A percentile compares a stretch with the other conserved stretches of the same genome.
These are phyloP conservation scores for Asterophora lycoperdoides DNA, from an alignment of 768 basidiomycete species.

Conservation along the genomic window DNA sequence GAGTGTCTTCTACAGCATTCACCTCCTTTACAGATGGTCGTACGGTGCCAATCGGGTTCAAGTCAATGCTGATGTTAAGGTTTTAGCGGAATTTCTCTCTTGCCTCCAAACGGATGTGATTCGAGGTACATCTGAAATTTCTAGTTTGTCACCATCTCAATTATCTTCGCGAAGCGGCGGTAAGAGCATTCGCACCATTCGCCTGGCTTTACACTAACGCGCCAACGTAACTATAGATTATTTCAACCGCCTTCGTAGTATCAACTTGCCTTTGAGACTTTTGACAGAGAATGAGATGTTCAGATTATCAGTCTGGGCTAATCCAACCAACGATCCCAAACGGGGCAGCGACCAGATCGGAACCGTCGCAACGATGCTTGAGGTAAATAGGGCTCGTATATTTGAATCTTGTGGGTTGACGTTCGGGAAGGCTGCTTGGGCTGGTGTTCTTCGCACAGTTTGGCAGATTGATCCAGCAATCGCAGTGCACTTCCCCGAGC, in stretches of 20 bases:
- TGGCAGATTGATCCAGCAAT: slow-evolving; percentile 86
- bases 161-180: slow-evolving; percentile 37
- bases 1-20: neutral
- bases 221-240: slow-evolving; percentile 41
- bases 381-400: slow-evolving; percentile 40
- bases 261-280: slow-evolving; percentile 73
- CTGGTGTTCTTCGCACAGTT: slow-evolving; percentile 58
- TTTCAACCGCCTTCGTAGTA: slow-evolving; percentile 52
- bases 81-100: slow-evolving; percentile 78
- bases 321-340: slow-evolving; percentile 74
- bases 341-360: slow-evolving; percentile 61
- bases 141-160: slow-evolving; percentile 58
- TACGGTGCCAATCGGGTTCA: slow-evolving; percentile 93
- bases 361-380: slow-evolving; percentile 47
- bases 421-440: slow-evolving; percentile 54
- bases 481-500: slow-evolving; percentile 79
- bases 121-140: slow-evolving; percentile 51
- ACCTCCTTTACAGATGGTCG: slow-evolving; percentile 73
- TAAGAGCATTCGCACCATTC: slow-evolving; percentile 22
- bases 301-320: slow-evolving; percentile 84
- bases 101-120: slow-evolving; percentile 73
- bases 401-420: neutral
- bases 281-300: slow-evolving; percentile 90
- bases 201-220: neutral
- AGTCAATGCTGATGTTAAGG: slow-evolving; percentile 81